Percentiles rank a stretch among this genome's conserved stretches.
Conservation (phyloP, 768 basidiomycete genomes). For the Auriscalpium vulgare region DNA sequence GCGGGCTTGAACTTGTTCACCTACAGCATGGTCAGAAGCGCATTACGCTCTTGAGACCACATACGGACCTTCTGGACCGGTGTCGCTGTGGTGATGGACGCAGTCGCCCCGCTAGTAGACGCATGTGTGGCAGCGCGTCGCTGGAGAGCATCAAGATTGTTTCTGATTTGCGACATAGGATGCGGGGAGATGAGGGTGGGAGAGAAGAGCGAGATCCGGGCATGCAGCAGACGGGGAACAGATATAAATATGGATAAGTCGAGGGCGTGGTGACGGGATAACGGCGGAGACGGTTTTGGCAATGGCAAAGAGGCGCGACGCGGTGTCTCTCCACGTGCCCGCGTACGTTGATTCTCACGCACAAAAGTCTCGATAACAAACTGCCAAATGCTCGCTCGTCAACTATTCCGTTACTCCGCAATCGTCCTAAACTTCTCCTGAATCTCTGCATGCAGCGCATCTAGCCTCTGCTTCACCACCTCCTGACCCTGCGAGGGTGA, state of each 20-base stretch:
- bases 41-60: neutral
- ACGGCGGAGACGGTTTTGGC: too few species aligned
- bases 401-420: constrained; percentile 46
- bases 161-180: constrained; percentile 15
- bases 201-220: neutral
- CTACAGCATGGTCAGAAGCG: neutral
- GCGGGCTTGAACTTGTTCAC: constrained; percentile 15
- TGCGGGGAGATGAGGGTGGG: neutral
- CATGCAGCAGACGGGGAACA: too few species aligned
- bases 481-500: constrained; percentile 90
- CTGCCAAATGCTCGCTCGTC: too few species aligned
- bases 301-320: too few species aligned
- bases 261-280: too few species aligned
- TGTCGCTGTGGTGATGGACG: constrained; percentile 2
- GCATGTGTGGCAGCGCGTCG: neutral
- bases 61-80: constrained; percentile 6
- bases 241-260: too few species aligned
- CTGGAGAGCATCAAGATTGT: constrained; percentile 16
- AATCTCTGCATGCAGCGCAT: constrained; percentile 76
- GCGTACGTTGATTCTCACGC: too few species aligned
- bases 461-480: constrained; percentile 71
- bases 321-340: too few species aligned
- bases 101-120: neutral
- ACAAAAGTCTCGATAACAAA: too few species aligned
- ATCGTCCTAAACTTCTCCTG: constrained; percentile 88